Percentiles rank a stretch among this genome's conserved stretches.
These are phyloP conservation scores for Rubia tinctorum DNA, from an alignment of 305 asterid genomes.

Conservation along the genomic window DNA sequence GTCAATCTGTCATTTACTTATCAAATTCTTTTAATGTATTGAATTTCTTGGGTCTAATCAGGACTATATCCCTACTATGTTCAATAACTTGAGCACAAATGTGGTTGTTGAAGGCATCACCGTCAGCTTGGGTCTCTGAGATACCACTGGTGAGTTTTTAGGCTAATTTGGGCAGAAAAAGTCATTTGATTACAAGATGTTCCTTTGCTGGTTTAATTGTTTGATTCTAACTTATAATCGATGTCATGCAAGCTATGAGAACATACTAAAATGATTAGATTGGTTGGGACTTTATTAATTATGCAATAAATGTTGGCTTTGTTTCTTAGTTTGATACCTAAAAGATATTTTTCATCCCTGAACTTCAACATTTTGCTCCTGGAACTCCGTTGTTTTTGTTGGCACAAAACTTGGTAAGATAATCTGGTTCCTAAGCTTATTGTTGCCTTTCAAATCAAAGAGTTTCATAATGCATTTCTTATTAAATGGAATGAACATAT, in stretches of 20 bases:
- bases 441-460: background rate
- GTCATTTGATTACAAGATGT: background rate
- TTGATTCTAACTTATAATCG: conserved; percentile 19
- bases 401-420: conserved; percentile 90
- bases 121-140: conserved; percentile 97
- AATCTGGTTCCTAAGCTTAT: background rate
- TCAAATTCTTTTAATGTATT: conserved; percentile 9
- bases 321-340: conserved; percentile 19
- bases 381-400: conserved; percentile 83
- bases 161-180: background rate
- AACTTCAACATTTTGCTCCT: conserved; percentile 94
- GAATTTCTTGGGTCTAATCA: conserved; percentile 29
- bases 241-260: conserved; percentile 75
- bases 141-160: conserved; percentile 79
- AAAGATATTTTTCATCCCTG: conserved; percentile 47
- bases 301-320: background rate
- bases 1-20: too few species aligned
- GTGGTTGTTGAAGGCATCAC: conserved; percentile 94
- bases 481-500: too few species aligned
- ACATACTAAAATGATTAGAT: conserved; percentile 71
- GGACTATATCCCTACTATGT: conserved; percentile 93
- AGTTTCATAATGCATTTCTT: background rate
- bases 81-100: conserved; percentile 98
- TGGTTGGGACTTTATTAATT: conserved; percentile 13
- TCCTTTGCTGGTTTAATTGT: conserved; percentile 2